These are phyloP conservation scores for Glaciozyma antarctica DNA, from an alignment of 768 basidiomycete genomes.

Conservation along the genomic window DNA sequence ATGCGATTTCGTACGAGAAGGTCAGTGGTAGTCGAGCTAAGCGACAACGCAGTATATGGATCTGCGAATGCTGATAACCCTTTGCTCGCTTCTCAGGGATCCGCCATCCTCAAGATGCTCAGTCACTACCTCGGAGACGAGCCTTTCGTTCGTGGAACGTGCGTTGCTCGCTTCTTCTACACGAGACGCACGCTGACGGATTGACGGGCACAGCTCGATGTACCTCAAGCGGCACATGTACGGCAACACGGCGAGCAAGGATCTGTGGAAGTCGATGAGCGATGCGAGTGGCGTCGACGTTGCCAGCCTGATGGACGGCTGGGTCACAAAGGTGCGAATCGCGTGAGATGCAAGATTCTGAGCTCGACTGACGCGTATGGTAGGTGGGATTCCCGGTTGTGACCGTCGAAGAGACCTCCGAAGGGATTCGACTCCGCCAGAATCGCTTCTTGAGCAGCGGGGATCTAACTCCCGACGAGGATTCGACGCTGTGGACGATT, in stretches of 20 bases:
- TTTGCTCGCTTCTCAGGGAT: constrained; percentile 27
- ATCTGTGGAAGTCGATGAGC: constrained; percentile 79
- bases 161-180: not conserved
- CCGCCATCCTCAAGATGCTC: constrained; percentile 82
- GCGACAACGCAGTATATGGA: too few relatives aligned
- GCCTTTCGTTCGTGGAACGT: constrained; percentile 48
- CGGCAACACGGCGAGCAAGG: constrained; percentile 69
- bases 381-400: constrained; percentile 71
- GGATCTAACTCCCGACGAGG: constrained; percentile 44
- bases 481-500: constrained; percentile 7
- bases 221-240: constrained; percentile 85
- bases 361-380: not conserved
- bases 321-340: constrained; percentile 62
- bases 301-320: constrained; percentile 73
- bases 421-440: constrained; percentile 69
- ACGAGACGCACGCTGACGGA: not conserved
- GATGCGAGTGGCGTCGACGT: constrained; percentile 65
- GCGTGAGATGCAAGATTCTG: too few relatives aligned
- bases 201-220: constrained; percentile 42
- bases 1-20: constrained; percentile 67
- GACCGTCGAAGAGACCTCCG: constrained; percentile 64
- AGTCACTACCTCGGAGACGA: constrained; percentile 81
- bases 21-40: too few relatives aligned
- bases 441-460: constrained; percentile 80
- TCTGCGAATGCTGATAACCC: too few relatives aligned